Percentiles rank a stretch among this genome's conserved stretches.
phyloP scores from a whole-genome alignment of 352 stramenopile species.

The Globisporangium mamillatum region DNA sequence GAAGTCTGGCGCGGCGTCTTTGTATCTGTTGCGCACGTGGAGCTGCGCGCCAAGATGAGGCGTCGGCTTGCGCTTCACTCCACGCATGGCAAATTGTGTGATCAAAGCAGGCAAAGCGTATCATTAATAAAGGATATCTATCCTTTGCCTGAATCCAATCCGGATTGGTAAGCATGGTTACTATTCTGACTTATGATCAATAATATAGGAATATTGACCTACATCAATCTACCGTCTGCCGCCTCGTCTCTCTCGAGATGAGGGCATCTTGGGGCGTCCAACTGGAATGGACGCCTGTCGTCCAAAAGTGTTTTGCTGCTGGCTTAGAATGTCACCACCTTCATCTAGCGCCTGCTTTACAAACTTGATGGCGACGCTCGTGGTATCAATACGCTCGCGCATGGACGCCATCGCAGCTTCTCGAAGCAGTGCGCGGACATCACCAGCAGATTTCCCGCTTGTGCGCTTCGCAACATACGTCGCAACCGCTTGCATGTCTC shows the following conservation, averaged over 20 bases:
- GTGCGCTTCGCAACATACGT: slow-evolving; percentile 53
- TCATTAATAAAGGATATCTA: background rate
- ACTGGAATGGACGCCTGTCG: background rate
- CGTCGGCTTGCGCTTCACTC: slow-evolving; percentile 50
- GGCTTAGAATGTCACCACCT: slow-evolving; percentile 5
- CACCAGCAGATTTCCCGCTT: slow-evolving; percentile 45
- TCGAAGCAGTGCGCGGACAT: slow-evolving; percentile 63
- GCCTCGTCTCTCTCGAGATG: background rate
- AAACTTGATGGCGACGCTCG: slow-evolving; percentile 38
- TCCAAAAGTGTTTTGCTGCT: background rate
- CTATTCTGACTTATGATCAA: background rate
- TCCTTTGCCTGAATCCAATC: background rate
- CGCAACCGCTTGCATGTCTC: slow-evolving; percentile 35
- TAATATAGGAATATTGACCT: background rate
- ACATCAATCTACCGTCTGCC: background rate
- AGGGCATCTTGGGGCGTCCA: slow-evolving; percentile 3
- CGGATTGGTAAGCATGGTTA: background rate
- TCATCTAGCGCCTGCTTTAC: slow-evolving; percentile 27
- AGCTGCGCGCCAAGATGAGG: slow-evolving; percentile 56
- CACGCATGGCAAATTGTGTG: slow-evolving; percentile 24
- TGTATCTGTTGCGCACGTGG: slow-evolving; percentile 80
- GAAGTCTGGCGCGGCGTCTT: slow-evolving; percentile 64
- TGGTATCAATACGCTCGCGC: slow-evolving; percentile 52
- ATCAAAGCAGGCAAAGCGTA: background rate
- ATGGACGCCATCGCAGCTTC: slow-evolving; percentile 78